Evolutionary conservation across 2,329 filamentous ascomycete species (phyloP), one percentile per base, ranked within the genome.

Genomic region (Lasiodiplodia citricola): DNA sequence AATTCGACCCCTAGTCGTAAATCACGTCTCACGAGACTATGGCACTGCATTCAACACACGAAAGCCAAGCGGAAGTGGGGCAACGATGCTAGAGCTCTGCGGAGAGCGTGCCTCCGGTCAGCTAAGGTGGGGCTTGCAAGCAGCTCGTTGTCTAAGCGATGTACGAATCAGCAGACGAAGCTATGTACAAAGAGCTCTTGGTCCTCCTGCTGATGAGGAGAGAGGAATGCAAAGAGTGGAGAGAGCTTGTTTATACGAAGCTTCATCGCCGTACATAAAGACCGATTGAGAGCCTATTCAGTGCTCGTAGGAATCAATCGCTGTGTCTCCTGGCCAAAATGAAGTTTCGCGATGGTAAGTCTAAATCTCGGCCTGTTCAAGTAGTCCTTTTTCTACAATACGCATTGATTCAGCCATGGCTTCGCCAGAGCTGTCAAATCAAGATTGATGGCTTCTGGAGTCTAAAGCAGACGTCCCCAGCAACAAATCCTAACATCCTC

Each of bases 341-440:
- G 87, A 88, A 87, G 80, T 88, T 89, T 73, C 86, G 87, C 71
- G 87, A 89, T 85, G 86, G 86, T 80, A 28, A 68, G 66, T 54
- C 18, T 18, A 21, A 8, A 47, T 47, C 5, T 13, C 23, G 2
- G 37, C n/a, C 38, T 23, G 6, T 13, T 51, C 13, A 18, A 3
- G 21, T 41, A 5, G n/a, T 57, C 52, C 2, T 7, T 51, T 23
- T 7, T 25, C 37, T n/a, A 23, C 55, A 37, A 38, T 16, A 3
- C 21, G 60, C 5, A 21, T 52, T n/a, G 8, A 47, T 25, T 10
- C 25, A 21, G 11, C 14, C 23, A 25, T 37, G n/a, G 13, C 21
- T 25, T 18, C 55, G 16, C 23, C 16, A 3, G 6, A n/a, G 18
- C n/a, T 4, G 21, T n/a, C n/a, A 21, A 38, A 56, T 28, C 13